These are phyloP conservation scores for Ormosia emarginata DNA, from an alignment of 306 rosid species.

Conservation along the genomic window DNA sequence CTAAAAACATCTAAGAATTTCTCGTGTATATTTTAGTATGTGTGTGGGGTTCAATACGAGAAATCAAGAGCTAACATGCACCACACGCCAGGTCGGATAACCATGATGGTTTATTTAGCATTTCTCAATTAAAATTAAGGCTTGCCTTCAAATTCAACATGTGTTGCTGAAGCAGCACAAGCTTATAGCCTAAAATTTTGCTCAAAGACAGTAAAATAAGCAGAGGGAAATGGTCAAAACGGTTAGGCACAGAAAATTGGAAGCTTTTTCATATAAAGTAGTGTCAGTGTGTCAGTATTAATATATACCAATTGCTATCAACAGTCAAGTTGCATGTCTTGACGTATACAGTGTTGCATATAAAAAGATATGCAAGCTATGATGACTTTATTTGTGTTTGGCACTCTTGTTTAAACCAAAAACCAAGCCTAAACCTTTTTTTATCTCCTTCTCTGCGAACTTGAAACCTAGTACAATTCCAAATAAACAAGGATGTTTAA, in stretches of 20 bases:
- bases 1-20: too few species aligned
- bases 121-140: not conserved
- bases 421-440: not conserved
- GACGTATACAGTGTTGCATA: not conserved
- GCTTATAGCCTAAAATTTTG: not conserved
- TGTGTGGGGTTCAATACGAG: not conserved
- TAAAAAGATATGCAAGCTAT: conserved; percentile 6
- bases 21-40: not conserved
- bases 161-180: not conserved
- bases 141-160: not conserved
- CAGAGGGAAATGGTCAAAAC: not conserved
- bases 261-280: not conserved
- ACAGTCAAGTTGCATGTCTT: conserved; percentile 3
- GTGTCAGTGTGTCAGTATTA: not conserved
- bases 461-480: not conserved
- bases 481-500: conserved; percentile 34
- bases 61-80: not conserved
- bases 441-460: not conserved
- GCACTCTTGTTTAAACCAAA: not conserved
- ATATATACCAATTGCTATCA: not conserved
- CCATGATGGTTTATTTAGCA: not conserved
- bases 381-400: conserved; percentile 1
- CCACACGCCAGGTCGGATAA: not conserved
- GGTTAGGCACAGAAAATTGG: not conserved
- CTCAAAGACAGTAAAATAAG: not conserved